A percentile compares a stretch with the other conserved stretches of the same genome.
Evolutionary conservation across 2,329 filamentous ascomycete species (phyloP).

Genomic region (Talaromyces pinophilus): DNA sequence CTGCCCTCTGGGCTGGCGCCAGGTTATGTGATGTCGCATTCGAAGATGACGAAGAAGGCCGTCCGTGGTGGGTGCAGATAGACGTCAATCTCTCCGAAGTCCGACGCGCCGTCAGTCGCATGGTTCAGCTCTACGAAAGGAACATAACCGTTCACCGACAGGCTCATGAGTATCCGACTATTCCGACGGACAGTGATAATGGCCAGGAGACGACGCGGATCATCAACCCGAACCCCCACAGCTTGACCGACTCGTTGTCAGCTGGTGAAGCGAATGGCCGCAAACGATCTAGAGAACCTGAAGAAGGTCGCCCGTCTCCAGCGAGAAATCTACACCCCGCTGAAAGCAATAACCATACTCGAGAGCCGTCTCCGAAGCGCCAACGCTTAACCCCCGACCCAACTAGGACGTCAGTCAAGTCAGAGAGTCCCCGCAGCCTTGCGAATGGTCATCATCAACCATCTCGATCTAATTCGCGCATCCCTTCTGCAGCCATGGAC

Average conservation of each 20-base stretch:
- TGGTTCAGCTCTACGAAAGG: slow-evolving; percentile 60
- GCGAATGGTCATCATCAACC: slow-evolving; percentile 17
- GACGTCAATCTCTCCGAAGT: slow-evolving; percentile 71
- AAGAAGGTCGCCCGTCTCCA: slow-evolving; percentile 23
- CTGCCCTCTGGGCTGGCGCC: slow-evolving; percentile 82
- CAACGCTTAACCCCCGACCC: slow-evolving; percentile 34
- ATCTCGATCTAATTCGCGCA: slow-evolving; percentile 22
- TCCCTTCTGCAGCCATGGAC: slow-evolving; percentile 21
- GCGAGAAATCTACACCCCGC: slow-evolving; percentile 19
- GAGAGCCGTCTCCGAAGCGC: slow-evolving; percentile 40
- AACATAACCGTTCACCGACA: slow-evolving; percentile 44
- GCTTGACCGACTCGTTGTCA: slow-evolving; percentile 27
- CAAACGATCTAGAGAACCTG: slow-evolving; percentile 45
- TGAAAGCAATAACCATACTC: slow-evolving; percentile 21
- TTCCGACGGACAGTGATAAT: slow-evolving; percentile 35
- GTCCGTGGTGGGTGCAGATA: slow-evolving; percentile 84
- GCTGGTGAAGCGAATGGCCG: slow-evolving; percentile 32
- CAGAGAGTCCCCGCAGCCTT: slow-evolving; percentile 5
- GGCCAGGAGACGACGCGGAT: slow-evolving; percentile 42
- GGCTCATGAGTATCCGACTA: slow-evolving; percentile 47
- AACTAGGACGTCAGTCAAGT: not conserved
- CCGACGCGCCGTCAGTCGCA: slow-evolving; percentile 70
- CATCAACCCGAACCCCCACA: slow-evolving; percentile 35
- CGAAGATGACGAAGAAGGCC: slow-evolving; percentile 69
- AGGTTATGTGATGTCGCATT: slow-evolving; percentile 73